Evolutionary conservation across 2,329 filamentous ascomycete species (phyloP).

Genomic region (Sporothrix pallida): DNA sequence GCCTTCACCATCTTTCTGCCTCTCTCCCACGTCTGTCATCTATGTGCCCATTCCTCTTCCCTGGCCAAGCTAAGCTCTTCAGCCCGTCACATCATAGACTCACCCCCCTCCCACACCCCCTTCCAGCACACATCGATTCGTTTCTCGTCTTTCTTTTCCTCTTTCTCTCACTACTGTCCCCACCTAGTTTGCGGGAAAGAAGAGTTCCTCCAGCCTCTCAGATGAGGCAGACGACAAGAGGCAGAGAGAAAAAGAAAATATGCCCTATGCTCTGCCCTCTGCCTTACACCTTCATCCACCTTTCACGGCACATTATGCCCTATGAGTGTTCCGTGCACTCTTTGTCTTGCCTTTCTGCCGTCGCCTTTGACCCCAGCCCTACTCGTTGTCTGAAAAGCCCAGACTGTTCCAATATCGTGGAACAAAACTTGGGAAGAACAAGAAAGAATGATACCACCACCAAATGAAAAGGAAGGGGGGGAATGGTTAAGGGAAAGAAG

Average conservation of each 20-base stretch:
- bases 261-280: neutral
- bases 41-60: no score
- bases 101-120: neutral
- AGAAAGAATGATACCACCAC: neutral
- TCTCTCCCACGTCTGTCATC: neutral
- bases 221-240: neutral
- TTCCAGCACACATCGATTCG: neutral
- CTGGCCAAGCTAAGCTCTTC: no score
- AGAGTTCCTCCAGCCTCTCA: neutral
- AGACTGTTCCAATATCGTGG: constrained; percentile 11
- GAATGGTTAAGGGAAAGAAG: neutral
- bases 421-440: neutral
- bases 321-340: neutral
- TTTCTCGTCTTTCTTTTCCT: constrained; percentile 8
- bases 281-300: neutral
- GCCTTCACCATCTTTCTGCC: neutral
- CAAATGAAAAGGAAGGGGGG: neutral
- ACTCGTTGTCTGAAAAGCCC: neutral
- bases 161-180: neutral
- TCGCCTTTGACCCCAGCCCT: no score
- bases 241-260: neutral
- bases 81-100: constrained; percentile 20
- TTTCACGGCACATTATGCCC: neutral
- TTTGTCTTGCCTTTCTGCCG: neutral
- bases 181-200: neutral